phyloP scores from a whole-genome alignment of 2,329 filamentous ascomycete species.

The Botryotinia convoluta region DNA sequence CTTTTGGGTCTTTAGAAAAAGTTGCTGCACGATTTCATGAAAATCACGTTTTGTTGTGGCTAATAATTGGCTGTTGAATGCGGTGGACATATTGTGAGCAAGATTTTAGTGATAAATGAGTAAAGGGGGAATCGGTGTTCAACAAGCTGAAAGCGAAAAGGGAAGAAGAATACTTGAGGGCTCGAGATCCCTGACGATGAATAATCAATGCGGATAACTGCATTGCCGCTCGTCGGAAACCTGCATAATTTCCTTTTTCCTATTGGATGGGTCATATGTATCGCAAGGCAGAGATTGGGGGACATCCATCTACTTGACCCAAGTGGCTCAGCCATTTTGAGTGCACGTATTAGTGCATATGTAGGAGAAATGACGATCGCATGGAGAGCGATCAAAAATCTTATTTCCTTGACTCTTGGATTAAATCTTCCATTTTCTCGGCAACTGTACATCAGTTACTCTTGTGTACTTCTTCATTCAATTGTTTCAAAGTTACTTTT shows the following conservation, averaged over 20 bases:
- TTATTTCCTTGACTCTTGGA: too few species aligned
- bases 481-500: background rate
- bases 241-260: background rate
- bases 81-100: background rate
- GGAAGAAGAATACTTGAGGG: background rate
- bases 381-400: background rate
- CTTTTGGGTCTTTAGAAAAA: background rate
- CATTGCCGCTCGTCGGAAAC: background rate
- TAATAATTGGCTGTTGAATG: background rate
- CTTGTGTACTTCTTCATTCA: background rate
- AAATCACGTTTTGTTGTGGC: background rate
- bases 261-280: background rate
- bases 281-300: background rate
- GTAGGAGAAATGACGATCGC: too few species aligned
- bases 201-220: background rate
- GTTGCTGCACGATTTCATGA: background rate
- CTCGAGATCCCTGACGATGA: background rate
- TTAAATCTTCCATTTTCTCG: too few species aligned
- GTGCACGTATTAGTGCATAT: background rate
- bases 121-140: background rate
- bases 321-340: background rate
- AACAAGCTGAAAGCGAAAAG: too few species aligned
- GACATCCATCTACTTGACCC: background rate
- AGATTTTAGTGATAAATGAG: background rate
- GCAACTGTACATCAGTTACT: background rate